These are phyloP conservation scores for Lodderomyces margitis DNA, from an alignment of 1,139 yeast species.

Conservation along the genomic window DNA sequence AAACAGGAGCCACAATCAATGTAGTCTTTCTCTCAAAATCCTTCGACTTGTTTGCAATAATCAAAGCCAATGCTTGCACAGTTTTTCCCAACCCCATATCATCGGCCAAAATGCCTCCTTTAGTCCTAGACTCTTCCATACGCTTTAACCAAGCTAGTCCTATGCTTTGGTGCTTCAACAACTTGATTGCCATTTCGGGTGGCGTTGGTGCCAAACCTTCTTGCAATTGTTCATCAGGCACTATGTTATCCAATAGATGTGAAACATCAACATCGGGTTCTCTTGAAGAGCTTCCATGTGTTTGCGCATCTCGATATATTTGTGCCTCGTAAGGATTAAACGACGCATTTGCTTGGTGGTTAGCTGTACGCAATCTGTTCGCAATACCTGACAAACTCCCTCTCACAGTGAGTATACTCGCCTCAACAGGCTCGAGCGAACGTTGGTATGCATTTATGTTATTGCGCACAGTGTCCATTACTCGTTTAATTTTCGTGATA, in stretches of 20 bases:
- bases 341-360: slow-evolving; percentile 6
- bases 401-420: neutral
- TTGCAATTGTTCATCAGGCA: slow-evolving; percentile 53
- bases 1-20: slow-evolving; percentile 82
- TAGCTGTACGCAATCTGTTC: slow-evolving; percentile 3
- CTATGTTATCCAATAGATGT: slow-evolving; percentile 63
- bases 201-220: slow-evolving; percentile 63
- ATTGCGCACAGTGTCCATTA: slow-evolving; percentile 2
- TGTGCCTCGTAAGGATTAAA: slow-evolving; percentile 11
- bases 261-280: slow-evolving; percentile 34
- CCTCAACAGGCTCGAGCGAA: slow-evolving; percentile 4
- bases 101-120: slow-evolving; percentile 86
- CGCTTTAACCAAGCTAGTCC: slow-evolving; percentile 82
- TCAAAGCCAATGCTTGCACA: slow-evolving; percentile 72
- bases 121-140: slow-evolving; percentile 51
- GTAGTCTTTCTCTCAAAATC: slow-evolving; percentile 49
- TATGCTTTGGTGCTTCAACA: slow-evolving; percentile 80
- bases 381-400: slow-evolving; percentile 1
- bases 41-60: slow-evolving; percentile 52
- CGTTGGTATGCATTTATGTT: slow-evolving; percentile 6
- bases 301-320: slow-evolving; percentile 5
- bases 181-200: slow-evolving; percentile 56
- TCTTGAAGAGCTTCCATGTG: neutral
- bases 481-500: slow-evolving; percentile 1
- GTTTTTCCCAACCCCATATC: slow-evolving; percentile 97